Conservation (phyloP, 2,329 filamentous ascomycete genomes). For the Colletotrichum kahawae region DNA sequence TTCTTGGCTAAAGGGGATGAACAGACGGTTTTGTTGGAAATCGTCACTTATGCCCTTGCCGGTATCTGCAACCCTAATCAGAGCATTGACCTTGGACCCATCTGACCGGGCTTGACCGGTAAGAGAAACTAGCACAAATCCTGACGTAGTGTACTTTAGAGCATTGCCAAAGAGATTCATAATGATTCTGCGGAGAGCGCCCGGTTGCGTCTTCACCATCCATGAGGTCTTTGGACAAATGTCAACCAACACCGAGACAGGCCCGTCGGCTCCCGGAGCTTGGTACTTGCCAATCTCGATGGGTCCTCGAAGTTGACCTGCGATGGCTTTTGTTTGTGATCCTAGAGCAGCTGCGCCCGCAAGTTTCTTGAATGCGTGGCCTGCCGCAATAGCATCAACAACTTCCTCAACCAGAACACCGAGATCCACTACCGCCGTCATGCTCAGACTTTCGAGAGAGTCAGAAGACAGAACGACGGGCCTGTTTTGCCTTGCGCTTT, state of each 20-base stretch:
- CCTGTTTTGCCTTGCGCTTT: constrained; percentile 21
- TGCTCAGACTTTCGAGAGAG: constrained; percentile 35
- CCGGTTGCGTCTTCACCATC: constrained; percentile 59
- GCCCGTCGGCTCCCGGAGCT: constrained; percentile 26
- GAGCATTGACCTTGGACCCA: constrained; percentile 28
- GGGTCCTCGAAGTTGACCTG: not conserved
- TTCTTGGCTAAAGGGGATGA: constrained; percentile 68
- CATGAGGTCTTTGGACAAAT: constrained; percentile 50
- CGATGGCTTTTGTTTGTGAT: not conserved
- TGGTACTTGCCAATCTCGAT: constrained; percentile 13
- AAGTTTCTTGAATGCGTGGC: constrained; percentile 36
- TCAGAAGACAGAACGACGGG: constrained; percentile 27
- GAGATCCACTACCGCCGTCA: constrained; percentile 36
- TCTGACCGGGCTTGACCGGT: constrained; percentile 26
- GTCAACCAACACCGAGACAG: constrained; percentile 55
- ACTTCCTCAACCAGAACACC: constrained; percentile 40
- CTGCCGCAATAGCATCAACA: constrained; percentile 39
- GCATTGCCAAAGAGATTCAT: constrained; percentile 70
- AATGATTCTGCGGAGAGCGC: constrained; percentile 56
- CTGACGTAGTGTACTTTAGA: constrained; percentile 63
- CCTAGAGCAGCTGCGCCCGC: not conserved
- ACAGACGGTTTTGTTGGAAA: constrained; percentile 64
- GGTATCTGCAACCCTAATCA: constrained; percentile 62
- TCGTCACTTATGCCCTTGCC: constrained; percentile 69
- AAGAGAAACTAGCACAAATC: constrained; percentile 51